Conservation (phyloP, 768 basidiomycete species). For the Suillus subluteus region DNA sequence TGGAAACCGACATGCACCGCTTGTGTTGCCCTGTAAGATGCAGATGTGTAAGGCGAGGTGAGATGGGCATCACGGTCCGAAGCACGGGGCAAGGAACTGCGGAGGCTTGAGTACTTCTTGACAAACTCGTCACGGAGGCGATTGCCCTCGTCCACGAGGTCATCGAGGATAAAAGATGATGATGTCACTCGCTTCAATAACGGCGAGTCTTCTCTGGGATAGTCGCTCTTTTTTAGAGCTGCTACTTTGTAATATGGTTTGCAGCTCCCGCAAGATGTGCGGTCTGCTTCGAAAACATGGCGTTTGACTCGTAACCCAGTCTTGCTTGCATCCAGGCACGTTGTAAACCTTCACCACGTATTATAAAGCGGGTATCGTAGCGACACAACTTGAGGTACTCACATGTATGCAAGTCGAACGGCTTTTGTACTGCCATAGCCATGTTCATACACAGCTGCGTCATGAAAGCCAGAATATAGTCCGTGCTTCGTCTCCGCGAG, state of each 20-base stretch:
- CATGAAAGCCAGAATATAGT: constrained; percentile 64
- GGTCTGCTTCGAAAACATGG: constrained; percentile 46
- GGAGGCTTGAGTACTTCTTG: constrained; percentile 35
- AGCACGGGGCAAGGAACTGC: constrained; percentile 2
- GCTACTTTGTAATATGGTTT: constrained; percentile 34
- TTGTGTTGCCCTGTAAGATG: constrained; percentile 19
- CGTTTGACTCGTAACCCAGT: constrained; percentile 59
- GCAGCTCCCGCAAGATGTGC: constrained; percentile 34
- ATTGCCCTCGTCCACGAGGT: constrained; percentile 45
- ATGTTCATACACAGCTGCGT: constrained; percentile 49
- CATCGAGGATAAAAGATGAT: constrained; percentile 45
- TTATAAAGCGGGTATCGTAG: not conserved
- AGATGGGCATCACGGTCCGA: constrained; percentile 37
- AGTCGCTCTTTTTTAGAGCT: constrained; percentile 17
- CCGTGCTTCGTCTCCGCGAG: constrained; percentile 57
- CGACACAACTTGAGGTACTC: constrained; percentile 25
- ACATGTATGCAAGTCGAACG: constrained; percentile 70
- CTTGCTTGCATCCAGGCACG: constrained; percentile 69
- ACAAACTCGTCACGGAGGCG: constrained; percentile 39
- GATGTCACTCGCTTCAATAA: not conserved
- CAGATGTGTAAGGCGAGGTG: constrained; percentile 39
- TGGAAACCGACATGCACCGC: constrained; percentile 10
- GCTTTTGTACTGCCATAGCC: constrained; percentile 53
- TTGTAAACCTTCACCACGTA: constrained; percentile 55
- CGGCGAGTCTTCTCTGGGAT: not conserved